Conservation (phyloP, 306 rosid species). For the Sophora flavescens region DNA sequence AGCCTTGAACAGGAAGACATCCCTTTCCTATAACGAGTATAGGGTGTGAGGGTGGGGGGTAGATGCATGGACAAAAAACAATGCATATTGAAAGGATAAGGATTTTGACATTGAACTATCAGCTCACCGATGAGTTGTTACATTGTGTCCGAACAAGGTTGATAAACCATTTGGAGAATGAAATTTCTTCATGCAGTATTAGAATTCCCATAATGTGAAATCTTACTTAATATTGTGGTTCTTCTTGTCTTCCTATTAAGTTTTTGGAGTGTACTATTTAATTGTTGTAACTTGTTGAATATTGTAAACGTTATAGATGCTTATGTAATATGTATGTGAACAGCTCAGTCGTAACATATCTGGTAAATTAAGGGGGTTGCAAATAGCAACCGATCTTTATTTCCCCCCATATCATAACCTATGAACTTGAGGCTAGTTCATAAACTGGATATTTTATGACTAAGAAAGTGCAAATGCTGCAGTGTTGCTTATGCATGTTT, state of each 20-base stretch:
- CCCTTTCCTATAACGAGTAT: not conserved
- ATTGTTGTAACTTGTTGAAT: not conserved
- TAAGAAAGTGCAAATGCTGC: not conserved
- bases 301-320: not conserved
- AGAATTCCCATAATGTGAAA: not conserved
- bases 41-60: not conserved
- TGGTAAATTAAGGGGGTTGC: slow-evolving; percentile 5
- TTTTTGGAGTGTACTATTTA: not conserved
- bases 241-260: not conserved
- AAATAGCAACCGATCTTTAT: slow-evolving; percentile 11
- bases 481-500: not conserved
- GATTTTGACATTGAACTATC: not conserved
- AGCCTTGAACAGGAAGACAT: not conserved
- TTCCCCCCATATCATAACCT: not conserved
- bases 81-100: not conserved
- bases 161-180: slow-evolving; percentile 16
- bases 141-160: not conserved
- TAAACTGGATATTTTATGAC: not conserved
- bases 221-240: not conserved
- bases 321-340: slow-evolving; percentile 4
- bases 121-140: not conserved
- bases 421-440: not conserved
- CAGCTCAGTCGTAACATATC: not conserved
- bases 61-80: not conserved
- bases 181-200: not conserved